Base-by-base conservation (phyloP, 2,329 filamentous ascomycete species). In the Tolypocladium tropicale region DNA sequence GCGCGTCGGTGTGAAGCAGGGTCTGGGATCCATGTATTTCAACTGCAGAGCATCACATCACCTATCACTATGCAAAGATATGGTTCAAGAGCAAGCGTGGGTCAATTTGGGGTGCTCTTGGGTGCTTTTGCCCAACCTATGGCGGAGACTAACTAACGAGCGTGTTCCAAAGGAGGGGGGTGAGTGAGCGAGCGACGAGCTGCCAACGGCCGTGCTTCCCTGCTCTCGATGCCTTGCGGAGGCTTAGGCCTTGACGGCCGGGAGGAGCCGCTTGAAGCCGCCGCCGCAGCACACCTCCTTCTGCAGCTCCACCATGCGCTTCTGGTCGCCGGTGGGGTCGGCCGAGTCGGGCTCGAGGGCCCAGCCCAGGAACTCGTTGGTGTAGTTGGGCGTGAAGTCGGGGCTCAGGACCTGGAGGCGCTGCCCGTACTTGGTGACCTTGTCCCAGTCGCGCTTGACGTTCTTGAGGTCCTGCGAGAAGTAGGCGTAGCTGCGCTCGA, bases 341-440 rank as follows among this genome's bases (percentile, higher is more conserved):
- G 70, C 68, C 0, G 85, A 86, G 53, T 89, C 87, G 0, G 69
- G 75, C 39, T 83, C 84, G 9, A 89, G 74, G 2, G 70, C 65
- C 88, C 88, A 91, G 28, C 75, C 76, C 33, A 91, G 73, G 68
- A 82, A 89, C 61, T 81, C 73, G 62, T 90, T 90, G 63, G 86
- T 90, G 71, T 89, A 90, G 75, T 91, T 91, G 16, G 87, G 81
- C 66, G 73, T 69, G 64, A 90, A 91, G 61, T 66, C 69, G 18
- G 76, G 74, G n/a, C 79, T 76, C 57, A 91, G 67, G 28, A 91
- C 84, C 3, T 81, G 84, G 2, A 91, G 76, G 3, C 87, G 77
- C 77, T 90, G 89, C 34, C 88, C 87, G 66, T 91, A 91, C 60
- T 76, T 78, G 50, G 88, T 90, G 12, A 90, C 88, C 77, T 91